Percentiles rank a stretch among this genome's conserved stretches.
Evolutionary conservation across 371 early-diverging fungal genomes (phyloP).

Genomic region (Mucor lusitanicus): DNA sequence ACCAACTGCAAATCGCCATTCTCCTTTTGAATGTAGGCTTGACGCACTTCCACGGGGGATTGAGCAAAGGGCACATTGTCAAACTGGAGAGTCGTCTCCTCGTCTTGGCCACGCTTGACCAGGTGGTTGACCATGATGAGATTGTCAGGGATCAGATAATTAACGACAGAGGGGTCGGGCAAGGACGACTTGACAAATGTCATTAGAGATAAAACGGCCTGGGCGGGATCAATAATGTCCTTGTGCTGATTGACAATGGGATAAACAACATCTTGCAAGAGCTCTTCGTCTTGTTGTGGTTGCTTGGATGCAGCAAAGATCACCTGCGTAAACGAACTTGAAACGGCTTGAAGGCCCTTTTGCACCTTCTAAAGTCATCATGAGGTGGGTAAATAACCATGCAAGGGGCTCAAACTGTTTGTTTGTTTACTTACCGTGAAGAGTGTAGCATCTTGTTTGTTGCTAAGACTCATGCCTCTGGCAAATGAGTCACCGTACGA

Average conservation of each 20-base stretch:
- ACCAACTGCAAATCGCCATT: conserved; percentile 62
- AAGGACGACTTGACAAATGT: conserved; percentile 32
- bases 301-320: conserved; percentile 14
- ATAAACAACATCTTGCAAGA: neutral
- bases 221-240: conserved; percentile 22
- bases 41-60: conserved; percentile 55
- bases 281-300: neutral
- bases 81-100: conserved; percentile 6
- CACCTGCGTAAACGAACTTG: conserved; percentile 26
- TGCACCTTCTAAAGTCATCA: conserved; percentile 21
- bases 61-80: conserved; percentile 63
- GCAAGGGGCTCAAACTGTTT: neutral
- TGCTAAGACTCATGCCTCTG: neutral
- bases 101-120: neutral
- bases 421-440: conserved; percentile 11
- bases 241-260: conserved; percentile 8
- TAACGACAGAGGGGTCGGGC: conserved; percentile 28
- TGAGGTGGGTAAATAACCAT: neutral
- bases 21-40: conserved; percentile 60
- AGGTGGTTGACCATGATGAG: conserved; percentile 10
- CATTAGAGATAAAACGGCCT: conserved; percentile 35
- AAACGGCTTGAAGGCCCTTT: conserved; percentile 20
- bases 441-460: conserved; percentile 1
- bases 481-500: conserved; percentile 77
- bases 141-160: conserved; percentile 15